Base-by-base conservation (phyloP, 345 rosid species). In the Trapa incisa region DNA sequence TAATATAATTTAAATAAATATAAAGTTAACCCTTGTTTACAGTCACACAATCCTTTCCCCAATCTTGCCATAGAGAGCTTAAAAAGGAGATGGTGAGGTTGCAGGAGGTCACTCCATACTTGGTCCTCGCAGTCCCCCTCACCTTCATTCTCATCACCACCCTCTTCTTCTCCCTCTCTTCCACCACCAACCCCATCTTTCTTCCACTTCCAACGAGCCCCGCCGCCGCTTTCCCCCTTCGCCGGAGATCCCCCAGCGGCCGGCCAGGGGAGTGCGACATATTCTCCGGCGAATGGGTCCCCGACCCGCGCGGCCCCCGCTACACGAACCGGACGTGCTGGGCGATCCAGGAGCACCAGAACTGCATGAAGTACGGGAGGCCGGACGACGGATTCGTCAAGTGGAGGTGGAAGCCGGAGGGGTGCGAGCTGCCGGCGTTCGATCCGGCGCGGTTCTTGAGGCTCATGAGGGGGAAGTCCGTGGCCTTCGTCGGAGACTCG, bases 401-500 rank as follows among this genome's bases (percentile, higher is more conserved):
- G 48, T 80, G 81, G 81, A 73, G 78, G 65, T 77, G 81, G 84
- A 77, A 67, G 57, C 81, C 84, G 14, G 72, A 73, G 1, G 67
- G 65, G 17, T 80, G 84, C 70, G 77, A 71, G 70, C 63, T 80
- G 1, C 84, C 84, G 39, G 22, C 68, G 35, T 75, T 75, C 22
- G 58, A 71, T 41, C 70, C 79, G 29, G 6, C 4, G 69, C 68
- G 39, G 69, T 75, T 80, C 73, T 64, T 80, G 72, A 64, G 68
- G 70, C 69, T 80, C 56, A 71, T 77, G 45, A 64, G 71, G 63
- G 81, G 84, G 68, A 75, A 80, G 79, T 65, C 68, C 12, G 69
- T 77, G 73, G 84, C 76, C 33, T 77, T 80, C 14, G 74, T 80
- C 47, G 79, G 84, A 10, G 84, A 80, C 52, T 80, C 84, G 0